Base-by-base conservation (phyloP, 257 asterid genomes). In the Primulina eburnea region DNA sequence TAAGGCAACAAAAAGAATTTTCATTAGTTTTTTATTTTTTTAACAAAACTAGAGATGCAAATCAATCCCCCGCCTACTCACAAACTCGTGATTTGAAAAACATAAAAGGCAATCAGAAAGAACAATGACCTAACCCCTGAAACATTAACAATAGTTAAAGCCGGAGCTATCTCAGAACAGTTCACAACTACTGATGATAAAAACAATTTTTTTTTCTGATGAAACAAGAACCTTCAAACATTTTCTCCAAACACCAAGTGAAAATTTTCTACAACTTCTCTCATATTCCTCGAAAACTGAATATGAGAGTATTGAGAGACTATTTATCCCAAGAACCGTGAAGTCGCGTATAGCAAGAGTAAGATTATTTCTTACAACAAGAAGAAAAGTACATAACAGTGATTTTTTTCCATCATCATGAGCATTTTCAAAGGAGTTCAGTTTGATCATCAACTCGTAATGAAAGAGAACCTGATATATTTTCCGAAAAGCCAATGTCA, bases 71-170 rank as follows among this genome's bases (percentile, higher is more conserved):
- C 50, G 0, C 16, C 16, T 0, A 38, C 40, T 35, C 10, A 35
- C 16, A 38, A 38, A 38, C 50, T 38, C 9, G 50, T 10, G 9
- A 38, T 38, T 9, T 38, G 9, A 9, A 9, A 38, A 10, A 10
- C 50, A 38, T 38, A 43, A 12, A 43, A 4, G n/a, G n/a, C 53
- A 11, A 43, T 12, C n/a, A 14, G 53, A 43, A 43, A 43, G 17
- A 1, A 14, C 0, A 43, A 72, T 18, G 53, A 43, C 53, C n/a
- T 67, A 73, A 66, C 80, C 80, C 84, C 90, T 84, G 87, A 67
- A 69, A 59, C 62, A 63, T 32, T 24, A 55, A 26, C 47, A 55
- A 16, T 56, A 68, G 24, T 50, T 38, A 37, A 67, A 21, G 24
- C 18, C 71, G 37, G 57, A 33, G 67, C 30, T 34, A 50, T 1